A percentile compares a stretch with the other conserved stretches of the same genome.
Conservation (phyloP, 2,329 filamentous ascomycete genomes). For the Fusarium oligoseptatum region DNA sequence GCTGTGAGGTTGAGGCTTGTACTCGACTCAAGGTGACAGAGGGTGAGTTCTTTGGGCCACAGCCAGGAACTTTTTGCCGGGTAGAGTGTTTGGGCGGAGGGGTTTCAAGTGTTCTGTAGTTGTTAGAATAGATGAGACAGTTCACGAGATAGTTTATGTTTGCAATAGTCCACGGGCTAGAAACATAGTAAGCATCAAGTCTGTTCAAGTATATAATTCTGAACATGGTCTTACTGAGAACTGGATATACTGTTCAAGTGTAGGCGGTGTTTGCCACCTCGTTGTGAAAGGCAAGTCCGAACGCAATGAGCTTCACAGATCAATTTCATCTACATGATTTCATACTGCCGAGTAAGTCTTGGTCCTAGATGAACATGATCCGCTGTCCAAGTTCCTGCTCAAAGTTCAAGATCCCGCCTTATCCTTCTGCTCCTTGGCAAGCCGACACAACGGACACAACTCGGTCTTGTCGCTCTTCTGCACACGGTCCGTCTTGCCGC, state of each 20-base stretch:
- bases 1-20: conserved; percentile 44
- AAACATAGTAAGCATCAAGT: no score
- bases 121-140: not conserved
- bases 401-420: not conserved
- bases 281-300: no score
- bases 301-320: no score
- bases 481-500: not conserved
- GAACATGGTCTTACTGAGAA: no score
- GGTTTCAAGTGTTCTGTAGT: not conserved
- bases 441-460: not conserved
- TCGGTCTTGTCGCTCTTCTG: not conserved
- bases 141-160: no score
- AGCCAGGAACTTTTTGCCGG: conserved; percentile 35
- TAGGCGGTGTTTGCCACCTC: no score
- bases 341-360: no score
- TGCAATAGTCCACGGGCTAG: no score
- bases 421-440: not conserved
- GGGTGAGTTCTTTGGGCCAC: conserved; percentile 50
- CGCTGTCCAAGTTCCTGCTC: not conserved
- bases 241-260: no score
- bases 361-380: not conserved
- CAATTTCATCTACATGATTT: no score
- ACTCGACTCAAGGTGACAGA: conserved; percentile 43
- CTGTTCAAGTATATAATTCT: no score
- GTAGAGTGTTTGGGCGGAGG: not conserved